Percentiles rank a stretch among this genome's conserved stretches.
phyloP scores from a whole-genome alignment of 2,329 filamentous ascomycete species.

The Alternaria atra region DNA sequence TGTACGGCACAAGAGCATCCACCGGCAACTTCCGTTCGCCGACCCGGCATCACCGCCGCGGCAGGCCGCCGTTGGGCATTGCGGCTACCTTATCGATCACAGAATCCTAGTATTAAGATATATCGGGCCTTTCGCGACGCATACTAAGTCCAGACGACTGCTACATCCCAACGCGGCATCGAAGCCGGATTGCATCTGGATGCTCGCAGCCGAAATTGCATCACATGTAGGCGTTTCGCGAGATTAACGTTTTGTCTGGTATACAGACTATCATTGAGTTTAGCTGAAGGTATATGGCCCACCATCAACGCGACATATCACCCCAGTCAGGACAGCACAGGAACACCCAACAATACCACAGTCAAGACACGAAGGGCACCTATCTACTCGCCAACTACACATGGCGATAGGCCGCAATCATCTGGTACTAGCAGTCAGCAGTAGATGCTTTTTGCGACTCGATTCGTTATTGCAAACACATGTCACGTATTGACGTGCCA shows the following conservation, averaged over 20 bases:
- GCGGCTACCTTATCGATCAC: constrained; percentile 13
- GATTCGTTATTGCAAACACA: neutral
- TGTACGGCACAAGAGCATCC: neutral
- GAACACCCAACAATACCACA: neutral
- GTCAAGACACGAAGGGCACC: neutral
- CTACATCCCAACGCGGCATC: constrained; percentile 27
- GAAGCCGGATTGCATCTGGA: constrained; percentile 1
- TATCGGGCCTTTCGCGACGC: constrained; percentile 5
- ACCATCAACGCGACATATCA: neutral
- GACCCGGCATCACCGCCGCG: constrained; percentile 10
- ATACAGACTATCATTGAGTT: neutral
- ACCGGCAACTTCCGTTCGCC: constrained; percentile 9
- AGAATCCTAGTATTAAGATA: constrained; percentile 14
- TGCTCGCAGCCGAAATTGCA: constrained; percentile 10
- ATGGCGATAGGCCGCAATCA: neutral
- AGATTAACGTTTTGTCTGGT: neutral
- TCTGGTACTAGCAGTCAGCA: neutral
- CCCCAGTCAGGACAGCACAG: neutral
- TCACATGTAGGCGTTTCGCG: neutral
- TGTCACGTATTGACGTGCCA: neutral
- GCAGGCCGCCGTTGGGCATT: constrained; percentile 1
- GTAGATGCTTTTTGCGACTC: neutral
- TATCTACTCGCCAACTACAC: neutral
- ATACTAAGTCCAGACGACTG: constrained; percentile 11
- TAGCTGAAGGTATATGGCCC: neutral